Evolutionary conservation across 2,329 filamentous ascomycete genomes (phyloP).

Genomic region (Calonectria honghensis): DNA sequence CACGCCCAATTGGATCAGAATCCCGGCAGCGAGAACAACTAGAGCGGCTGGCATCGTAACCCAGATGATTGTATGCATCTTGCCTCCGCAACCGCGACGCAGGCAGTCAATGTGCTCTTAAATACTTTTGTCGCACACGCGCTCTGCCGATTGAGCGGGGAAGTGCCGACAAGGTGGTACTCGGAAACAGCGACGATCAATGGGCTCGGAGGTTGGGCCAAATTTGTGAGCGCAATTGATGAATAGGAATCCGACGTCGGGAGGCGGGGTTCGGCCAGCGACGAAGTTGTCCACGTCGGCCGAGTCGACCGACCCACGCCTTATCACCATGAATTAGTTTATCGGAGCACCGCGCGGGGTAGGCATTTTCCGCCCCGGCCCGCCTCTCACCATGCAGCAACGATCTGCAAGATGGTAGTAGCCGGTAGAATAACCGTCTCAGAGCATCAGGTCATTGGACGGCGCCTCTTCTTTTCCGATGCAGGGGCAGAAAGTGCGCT

Average conservation of each 20-base stretch:
- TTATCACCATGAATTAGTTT: conserved; percentile 10
- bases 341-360: conserved; percentile 16
- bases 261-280: conserved; percentile 19
- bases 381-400: not conserved
- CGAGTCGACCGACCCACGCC: conserved; percentile 24
- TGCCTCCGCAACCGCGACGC: not conserved
- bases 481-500: no score
- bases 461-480: not conserved
- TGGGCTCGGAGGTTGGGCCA: not conserved
- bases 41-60: conserved; percentile 36
- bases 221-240: not conserved
- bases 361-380: conserved; percentile 18
- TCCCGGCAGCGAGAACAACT: conserved; percentile 44
- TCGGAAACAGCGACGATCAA: conserved; percentile 18
- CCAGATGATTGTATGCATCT: conserved; percentile 10
- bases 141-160: not conserved
- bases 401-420: not conserved
- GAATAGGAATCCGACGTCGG: conserved; percentile 9
- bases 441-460: not conserved
- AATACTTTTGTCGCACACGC: not conserved
- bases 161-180: conserved; percentile 1
- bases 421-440: not conserved
- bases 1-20: conserved; percentile 41
- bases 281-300: conserved; percentile 25
- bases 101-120: not conserved